Conservation (phyloP, 148 eudicot genomes). For the Nepenthes gracilis region DNA sequence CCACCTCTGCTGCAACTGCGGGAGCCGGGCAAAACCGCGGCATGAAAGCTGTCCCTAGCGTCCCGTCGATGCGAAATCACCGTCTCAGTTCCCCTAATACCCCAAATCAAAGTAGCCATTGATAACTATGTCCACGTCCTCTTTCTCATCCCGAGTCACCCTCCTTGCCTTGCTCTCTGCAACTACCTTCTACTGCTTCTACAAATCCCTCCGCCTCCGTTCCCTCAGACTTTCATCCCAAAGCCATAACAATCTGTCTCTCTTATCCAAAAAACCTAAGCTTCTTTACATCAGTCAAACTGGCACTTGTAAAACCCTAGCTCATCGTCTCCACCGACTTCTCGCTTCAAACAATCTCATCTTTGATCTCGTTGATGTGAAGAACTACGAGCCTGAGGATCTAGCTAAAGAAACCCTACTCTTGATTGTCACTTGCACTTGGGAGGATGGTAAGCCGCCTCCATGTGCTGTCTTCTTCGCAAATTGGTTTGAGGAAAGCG, state of each 20-base stretch:
- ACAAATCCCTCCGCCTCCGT: conserved; percentile 62
- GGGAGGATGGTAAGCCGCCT: conserved; percentile 79
- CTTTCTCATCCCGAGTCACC: conserved; percentile 38
- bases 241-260: conserved; percentile 11
- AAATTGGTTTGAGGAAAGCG: conserved; percentile 81
- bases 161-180: conserved; percentile 77
- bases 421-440: conserved; percentile 61
- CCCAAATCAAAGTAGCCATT: no score
- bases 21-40: no score
- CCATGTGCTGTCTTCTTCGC: conserved; percentile 47
- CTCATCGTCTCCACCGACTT: conserved; percentile 47
- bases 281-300: conserved; percentile 64
- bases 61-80: no score
- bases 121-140: conserved; percentile 5
- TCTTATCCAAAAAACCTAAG: conserved; percentile 33
- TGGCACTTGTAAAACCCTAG: conserved; percentile 73
- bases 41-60: no score
- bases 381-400: conserved; percentile 83
- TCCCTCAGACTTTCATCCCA: conserved; percentile 7
- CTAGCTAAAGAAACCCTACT: conserved; percentile 49
- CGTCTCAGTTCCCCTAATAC: no score
- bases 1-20: no score
- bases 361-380: conserved; percentile 58
- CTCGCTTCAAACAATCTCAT: conserved; percentile 23
- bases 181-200: conserved; percentile 67